phyloP scores from a whole-genome alignment of 345 rosid genomes.

The Cardamine resedifolia region DNA sequence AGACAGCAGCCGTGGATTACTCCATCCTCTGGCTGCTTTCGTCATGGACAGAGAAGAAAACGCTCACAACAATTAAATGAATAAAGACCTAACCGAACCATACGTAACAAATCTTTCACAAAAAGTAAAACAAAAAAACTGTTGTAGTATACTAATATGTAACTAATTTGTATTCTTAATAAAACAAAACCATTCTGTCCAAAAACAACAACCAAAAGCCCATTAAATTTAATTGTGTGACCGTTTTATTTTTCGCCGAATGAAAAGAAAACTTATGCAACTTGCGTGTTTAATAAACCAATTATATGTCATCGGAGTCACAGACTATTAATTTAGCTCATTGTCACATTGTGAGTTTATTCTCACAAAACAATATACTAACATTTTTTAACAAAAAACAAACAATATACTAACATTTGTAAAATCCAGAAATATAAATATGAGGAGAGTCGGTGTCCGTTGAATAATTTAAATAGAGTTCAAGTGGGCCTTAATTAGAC shows the following conservation, averaged over 20 bases:
- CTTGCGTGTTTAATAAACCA: constrained; percentile 7
- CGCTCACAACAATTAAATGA: constrained; percentile 28
- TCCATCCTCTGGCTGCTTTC: constrained; percentile 5
- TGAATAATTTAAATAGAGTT: constrained; percentile 1
- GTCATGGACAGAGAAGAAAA: constrained; percentile 29
- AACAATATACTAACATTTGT: background rate
- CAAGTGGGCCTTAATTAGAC: constrained; percentile 18
- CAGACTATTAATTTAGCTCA: background rate
- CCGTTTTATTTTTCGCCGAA: background rate
- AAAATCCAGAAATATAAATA: background rate
- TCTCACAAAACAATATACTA: background rate
- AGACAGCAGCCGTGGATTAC: constrained; percentile 7
- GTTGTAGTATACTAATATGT: background rate
- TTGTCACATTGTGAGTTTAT: background rate
- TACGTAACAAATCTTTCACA: constrained; percentile 14
- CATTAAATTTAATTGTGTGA: background rate
- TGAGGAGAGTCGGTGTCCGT: constrained; percentile 17
- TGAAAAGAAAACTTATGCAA: constrained; percentile 1
- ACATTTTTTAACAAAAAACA: too few relatives aligned
- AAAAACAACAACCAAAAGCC: background rate
- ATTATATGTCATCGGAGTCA: constrained; percentile 3
- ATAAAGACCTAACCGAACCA: constrained; percentile 18
- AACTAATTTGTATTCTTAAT: constrained; percentile 4
- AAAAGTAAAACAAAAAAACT: background rate
- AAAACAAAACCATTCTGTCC: background rate